phyloP scores from a whole-genome alignment of 805 yeast species.

The Kodamaea kaohsiungensis region DNA sequence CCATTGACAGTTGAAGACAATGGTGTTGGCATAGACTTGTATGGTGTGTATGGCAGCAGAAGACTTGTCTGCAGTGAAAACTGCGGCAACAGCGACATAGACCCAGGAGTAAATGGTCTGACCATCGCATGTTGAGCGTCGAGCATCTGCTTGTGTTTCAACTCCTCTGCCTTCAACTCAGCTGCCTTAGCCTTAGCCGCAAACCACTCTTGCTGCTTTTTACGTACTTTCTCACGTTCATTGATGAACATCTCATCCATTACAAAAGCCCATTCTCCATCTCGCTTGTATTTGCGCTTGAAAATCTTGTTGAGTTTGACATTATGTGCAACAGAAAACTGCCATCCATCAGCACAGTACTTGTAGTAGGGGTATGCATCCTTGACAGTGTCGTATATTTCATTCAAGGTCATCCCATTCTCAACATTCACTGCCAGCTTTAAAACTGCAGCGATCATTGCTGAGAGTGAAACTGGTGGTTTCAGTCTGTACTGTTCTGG shows the following conservation, averaged over 20 bases:
- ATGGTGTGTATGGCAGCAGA: not conserved
- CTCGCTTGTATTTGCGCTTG: slow-evolving; percentile 67
- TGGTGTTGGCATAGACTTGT: not conserved
- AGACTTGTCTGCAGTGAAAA: not conserved
- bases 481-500: slow-evolving; percentile 85
- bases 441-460: slow-evolving; percentile 76
- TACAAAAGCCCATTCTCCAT: slow-evolving; percentile 96
- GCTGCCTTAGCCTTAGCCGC: slow-evolving; percentile 61
- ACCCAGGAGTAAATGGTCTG: not conserved
- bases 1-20: not conserved
- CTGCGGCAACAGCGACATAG: not conserved
- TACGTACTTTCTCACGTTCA: slow-evolving; percentile 74
- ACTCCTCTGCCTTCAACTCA: slow-evolving; percentile 52
- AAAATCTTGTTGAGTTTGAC: slow-evolving; percentile 84
- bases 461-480: slow-evolving; percentile 80
- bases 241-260: slow-evolving; percentile 81
- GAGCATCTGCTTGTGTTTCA: slow-evolving; percentile 43
- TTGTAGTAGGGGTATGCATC: slow-evolving; percentile 88
- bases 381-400: slow-evolving; percentile 83
- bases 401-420: slow-evolving; percentile 64
- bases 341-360: slow-evolving; percentile 98
- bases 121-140: not conserved
- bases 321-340: slow-evolving; percentile 88
- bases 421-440: slow-evolving; percentile 58
- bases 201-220: slow-evolving; percentile 58